phyloP scores from a whole-genome alignment of 1,139 yeast species.

The Trichomonascaceae sp. region DNA sequence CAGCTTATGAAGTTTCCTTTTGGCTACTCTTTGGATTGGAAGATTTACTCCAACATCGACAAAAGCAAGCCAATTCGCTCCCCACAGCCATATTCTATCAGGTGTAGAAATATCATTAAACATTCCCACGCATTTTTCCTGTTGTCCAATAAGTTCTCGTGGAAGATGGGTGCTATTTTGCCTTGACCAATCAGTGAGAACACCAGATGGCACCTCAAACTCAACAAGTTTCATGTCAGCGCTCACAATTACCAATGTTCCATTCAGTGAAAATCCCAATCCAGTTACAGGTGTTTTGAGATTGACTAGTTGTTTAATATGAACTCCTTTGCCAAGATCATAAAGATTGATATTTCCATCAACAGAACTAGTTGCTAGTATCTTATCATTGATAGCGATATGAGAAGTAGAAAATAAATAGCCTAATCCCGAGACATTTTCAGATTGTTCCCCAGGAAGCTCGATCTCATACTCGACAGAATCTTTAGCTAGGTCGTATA shows the following conservation, averaged over 20 bases:
- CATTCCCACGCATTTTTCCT: slow-evolving; percentile 71
- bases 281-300: slow-evolving; percentile 58
- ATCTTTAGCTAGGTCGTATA: slow-evolving; percentile 37
- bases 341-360: slow-evolving; percentile 62
- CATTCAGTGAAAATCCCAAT: slow-evolving; percentile 43
- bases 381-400: slow-evolving; percentile 43
- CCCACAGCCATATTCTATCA: slow-evolving; percentile 73
- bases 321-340: slow-evolving; percentile 25
- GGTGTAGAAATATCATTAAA: slow-evolving; percentile 40
- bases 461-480: slow-evolving; percentile 26
- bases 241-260: slow-evolving; percentile 57
- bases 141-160: slow-evolving; percentile 48
- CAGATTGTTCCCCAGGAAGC: slow-evolving; percentile 30
- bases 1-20: slow-evolving; percentile 54
- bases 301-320: slow-evolving; percentile 30
- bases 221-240: slow-evolving; percentile 73
- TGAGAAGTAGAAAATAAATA: slow-evolving; percentile 5
- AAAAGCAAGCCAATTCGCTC: slow-evolving; percentile 76
- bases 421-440: slow-evolving; percentile 34
- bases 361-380: slow-evolving; percentile 52
- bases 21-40: slow-evolving; percentile 39
- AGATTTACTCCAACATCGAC: slow-evolving; percentile 62
- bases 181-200: slow-evolving; percentile 73
- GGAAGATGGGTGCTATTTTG: slow-evolving; percentile 73
- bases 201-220: slow-evolving; percentile 38